A percentile compares a stretch with the other conserved stretches of the same genome.
These are phyloP conservation scores for Cymodocea nodosa DNA, from an alignment of 116 monocot species.

Conservation along the genomic window DNA sequence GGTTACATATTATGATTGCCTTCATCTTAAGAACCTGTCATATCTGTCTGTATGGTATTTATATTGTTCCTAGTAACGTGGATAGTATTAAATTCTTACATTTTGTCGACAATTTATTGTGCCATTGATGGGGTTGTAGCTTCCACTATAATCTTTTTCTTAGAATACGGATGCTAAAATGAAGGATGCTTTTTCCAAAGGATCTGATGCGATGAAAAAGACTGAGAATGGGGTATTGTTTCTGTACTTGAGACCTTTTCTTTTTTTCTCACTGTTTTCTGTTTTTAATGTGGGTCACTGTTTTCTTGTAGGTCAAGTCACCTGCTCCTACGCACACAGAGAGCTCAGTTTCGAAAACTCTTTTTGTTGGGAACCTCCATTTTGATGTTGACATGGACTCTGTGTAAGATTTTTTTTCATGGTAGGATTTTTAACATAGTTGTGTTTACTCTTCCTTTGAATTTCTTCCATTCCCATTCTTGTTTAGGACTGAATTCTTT, in stretches of 20 bases:
- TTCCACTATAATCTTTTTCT: background rate
- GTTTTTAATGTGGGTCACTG: background rate
- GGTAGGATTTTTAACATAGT: too few species aligned
- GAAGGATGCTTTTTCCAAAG: constrained; percentile 24
- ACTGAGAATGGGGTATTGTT: background rate
- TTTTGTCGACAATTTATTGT: too few species aligned
- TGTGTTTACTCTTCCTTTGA: background rate
- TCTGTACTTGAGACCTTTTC: background rate
- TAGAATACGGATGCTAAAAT: constrained; percentile 39
- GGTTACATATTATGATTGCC: constrained; percentile 7
- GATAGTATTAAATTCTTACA: too few species aligned
- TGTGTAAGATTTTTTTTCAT: constrained; percentile 23
- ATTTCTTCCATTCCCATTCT: background rate
- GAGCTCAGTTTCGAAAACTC: constrained; percentile 24
- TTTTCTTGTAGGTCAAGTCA: constrained; percentile 34
- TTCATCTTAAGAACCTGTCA: background rate
- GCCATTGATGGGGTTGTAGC: too few species aligned
- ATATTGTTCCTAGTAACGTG: too few species aligned
- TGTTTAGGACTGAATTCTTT: constrained; percentile 45
- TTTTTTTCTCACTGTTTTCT: background rate
- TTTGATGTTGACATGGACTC: constrained; percentile 33
- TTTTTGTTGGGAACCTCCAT: constrained; percentile 62
- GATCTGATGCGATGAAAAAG: background rate
- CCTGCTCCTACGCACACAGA: constrained; percentile 24
- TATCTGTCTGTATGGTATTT: too few species aligned